phyloP scores from a whole-genome alignment of 2,329 filamentous ascomycete genomes.

The Sclerotinia minor region DNA sequence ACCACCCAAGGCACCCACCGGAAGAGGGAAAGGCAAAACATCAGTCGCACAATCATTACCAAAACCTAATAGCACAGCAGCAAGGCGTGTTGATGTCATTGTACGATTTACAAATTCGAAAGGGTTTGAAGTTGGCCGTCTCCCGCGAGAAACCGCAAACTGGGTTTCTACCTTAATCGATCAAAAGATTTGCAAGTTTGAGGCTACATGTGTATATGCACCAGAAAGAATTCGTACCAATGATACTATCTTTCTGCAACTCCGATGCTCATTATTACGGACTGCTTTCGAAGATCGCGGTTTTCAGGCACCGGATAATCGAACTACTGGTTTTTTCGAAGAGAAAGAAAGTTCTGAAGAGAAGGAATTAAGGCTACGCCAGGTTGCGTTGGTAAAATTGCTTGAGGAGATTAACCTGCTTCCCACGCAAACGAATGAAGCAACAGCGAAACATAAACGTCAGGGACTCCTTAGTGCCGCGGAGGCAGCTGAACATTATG shows the following conservation, averaged over 20 bases:
- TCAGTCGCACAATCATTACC: constrained; percentile 31
- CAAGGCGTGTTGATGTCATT: constrained; percentile 75
- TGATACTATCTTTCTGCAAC: constrained; percentile 89
- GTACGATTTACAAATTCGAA: constrained; percentile 82
- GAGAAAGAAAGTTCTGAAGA: constrained; percentile 85
- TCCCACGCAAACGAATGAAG: constrained; percentile 72
- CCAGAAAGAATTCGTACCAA: constrained; percentile 84
- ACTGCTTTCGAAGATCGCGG: constrained; percentile 68
- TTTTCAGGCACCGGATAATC: constrained; percentile 67
- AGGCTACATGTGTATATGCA: constrained; percentile 84
- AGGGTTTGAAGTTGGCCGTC: constrained; percentile 80
- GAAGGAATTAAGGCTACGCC: constrained; percentile 76
- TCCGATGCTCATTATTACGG: constrained; percentile 73
- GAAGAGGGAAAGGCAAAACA: constrained; percentile 48
- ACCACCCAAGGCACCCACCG: constrained; percentile 50
- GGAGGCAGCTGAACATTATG: constrained; percentile 78
- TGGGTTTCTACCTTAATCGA: constrained; percentile 95
- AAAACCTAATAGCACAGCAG: constrained; percentile 47
- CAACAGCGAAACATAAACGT: constrained; percentile 75
- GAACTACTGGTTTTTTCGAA: constrained; percentile 74
- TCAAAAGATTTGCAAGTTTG: constrained; percentile 83
- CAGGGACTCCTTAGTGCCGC: constrained; percentile 83
- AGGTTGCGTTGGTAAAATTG: constrained; percentile 83
- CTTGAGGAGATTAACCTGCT: constrained; percentile 86
- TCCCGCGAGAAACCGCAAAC: constrained; percentile 81